Evolutionary conservation across 2,329 filamentous ascomycete genomes (phyloP), one percentile per base, ranked within the genome.

Genomic region (Colletotrichum lindemuthianum): DNA sequence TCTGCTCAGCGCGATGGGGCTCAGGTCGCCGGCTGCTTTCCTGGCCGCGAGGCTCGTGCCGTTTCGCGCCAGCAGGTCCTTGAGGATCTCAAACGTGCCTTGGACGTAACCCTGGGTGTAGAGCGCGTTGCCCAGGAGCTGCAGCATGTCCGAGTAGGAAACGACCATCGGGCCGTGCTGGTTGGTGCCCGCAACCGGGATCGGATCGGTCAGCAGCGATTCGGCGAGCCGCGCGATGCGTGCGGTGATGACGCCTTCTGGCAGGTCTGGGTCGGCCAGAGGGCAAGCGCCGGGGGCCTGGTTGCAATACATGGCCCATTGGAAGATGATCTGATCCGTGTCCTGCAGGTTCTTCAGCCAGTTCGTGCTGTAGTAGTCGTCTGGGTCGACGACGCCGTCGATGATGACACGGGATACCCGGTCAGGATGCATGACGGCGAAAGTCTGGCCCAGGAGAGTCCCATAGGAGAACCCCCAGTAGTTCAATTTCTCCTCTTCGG

Each of bases 391-490:
- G 0, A 79, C 73, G 8, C 76, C 77, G 12, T 79, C 77, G 9
- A 78, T 73, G n/a, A 77, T 70, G 48, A 79, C 67, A 13, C 77
- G 71, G 8, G 69, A 64, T 2, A 75, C 72, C 0, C 75, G 69
- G 8, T 77, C 69, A 0, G 77, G 76, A 15, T 75, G 78, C 41
- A 81, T 70, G 0, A 74, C 73, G 0, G 78, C 79, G 34, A 80
- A 81, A 0, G 77, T 80, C 49, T 74, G 72, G 1, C 80, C 81
- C 2, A 82, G 72, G 2, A 77, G 63, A 1, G 74, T 79, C 13
- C 79, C 79, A 60, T 82, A 82, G 56, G 77, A 79, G 56, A 79
- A 74, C 0, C 80, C 80, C 78, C 78, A 81, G 52, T 78, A 81
- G 8, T 72, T 65, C 69, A 78, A 71, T 1, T 72, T 67, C 48